These are phyloP conservation scores for Glycine tomentella DNA, from an alignment of 306 rosid genomes.

Conservation along the genomic window DNA sequence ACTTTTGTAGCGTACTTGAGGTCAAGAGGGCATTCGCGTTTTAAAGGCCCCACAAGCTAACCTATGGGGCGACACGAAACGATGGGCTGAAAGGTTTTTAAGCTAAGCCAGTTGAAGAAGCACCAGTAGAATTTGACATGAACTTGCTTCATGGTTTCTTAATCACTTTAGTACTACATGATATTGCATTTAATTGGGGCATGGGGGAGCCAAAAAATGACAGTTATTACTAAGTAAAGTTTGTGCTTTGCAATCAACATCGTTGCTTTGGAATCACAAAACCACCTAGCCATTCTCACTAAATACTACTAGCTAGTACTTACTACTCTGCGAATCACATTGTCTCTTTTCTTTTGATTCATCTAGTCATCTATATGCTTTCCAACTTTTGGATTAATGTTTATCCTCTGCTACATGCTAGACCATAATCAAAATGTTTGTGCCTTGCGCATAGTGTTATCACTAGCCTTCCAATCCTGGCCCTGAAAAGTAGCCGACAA, in stretches of 20 bases:
- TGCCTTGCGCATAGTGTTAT: constrained; percentile 61
- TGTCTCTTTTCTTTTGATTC: constrained; percentile 47
- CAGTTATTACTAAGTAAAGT: constrained; percentile 57
- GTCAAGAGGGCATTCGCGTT: constrained; percentile 72
- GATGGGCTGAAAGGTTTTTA: constrained; percentile 84
- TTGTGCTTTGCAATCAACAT: constrained; percentile 59
- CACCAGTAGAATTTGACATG: constrained; percentile 68
- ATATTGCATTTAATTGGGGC: constrained; percentile 48
- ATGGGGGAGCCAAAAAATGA: constrained; percentile 39
- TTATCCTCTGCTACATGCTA: constrained; percentile 79
- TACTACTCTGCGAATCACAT: constrained; percentile 42
- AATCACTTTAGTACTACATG: constrained; percentile 46
- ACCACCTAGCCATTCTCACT: constrained; percentile 45
- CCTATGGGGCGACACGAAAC: constrained; percentile 68
- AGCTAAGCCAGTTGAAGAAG: constrained; percentile 57
- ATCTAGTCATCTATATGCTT: constrained; percentile 62
- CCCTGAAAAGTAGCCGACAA: constrained; percentile 90
- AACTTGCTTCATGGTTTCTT: constrained; percentile 58
- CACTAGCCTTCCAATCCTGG: constrained; percentile 68
- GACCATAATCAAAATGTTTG: constrained; percentile 80
- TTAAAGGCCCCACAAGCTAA: constrained; percentile 61
- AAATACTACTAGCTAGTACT: neutral
- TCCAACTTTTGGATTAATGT: constrained; percentile 66
- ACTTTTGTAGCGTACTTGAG: constrained; percentile 68
- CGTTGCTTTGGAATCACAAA: constrained; percentile 64